Evolutionary conservation across 1,139 yeast species (phyloP), one percentile per base, ranked within the genome.

Genomic region (Saccharomycopsis phalli): DNA sequence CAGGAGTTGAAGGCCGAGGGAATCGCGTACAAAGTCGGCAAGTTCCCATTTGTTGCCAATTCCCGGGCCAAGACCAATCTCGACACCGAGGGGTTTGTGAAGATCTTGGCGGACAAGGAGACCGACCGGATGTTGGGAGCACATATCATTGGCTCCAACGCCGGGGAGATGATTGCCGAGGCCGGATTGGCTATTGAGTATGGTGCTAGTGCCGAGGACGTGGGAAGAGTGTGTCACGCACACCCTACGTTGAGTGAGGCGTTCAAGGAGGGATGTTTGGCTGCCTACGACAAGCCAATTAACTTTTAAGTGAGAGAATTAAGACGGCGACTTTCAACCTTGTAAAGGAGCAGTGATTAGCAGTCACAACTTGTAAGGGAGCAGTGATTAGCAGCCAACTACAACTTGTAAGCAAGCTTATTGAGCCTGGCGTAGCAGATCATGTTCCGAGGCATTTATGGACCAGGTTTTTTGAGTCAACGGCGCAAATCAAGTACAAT

Each of bases 131-230:
- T 93, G 33, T 71, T 93, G 53, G 99, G 98, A 63, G 91, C 84
- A 50, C 99, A 93, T 69, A 91, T 93, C 62, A 81, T 88, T 54
- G 98, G 98, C 55, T 84, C 98, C 53, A 86, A 84, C 59, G 99
- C 99, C 46, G 98, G 99, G 67, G 99, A 93, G 72, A 86, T 93
- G 95, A 91, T 93, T 61, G 97, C 95, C 51, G 98, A 93, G 69
- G 97, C 88, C 49, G 95, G 94, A 52, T 74, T 93, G 60, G 99
- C 99, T 39, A 66, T 93, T 52, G 99, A 93, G 69, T 93, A 93
- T 66, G 99, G 99, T 65, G 99, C 98, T 42, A 80, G 94, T 38
- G 83, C 96, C 44, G 99, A 93, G 68, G 99, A 93, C 60, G 73
- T 93, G 58, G 94, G 97, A 49, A 81, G 97, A 69, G 84, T 88